phyloP scores from a whole-genome alignment of 2,329 filamentous ascomycete species.

The Chalaropsis thielavioides region DNA sequence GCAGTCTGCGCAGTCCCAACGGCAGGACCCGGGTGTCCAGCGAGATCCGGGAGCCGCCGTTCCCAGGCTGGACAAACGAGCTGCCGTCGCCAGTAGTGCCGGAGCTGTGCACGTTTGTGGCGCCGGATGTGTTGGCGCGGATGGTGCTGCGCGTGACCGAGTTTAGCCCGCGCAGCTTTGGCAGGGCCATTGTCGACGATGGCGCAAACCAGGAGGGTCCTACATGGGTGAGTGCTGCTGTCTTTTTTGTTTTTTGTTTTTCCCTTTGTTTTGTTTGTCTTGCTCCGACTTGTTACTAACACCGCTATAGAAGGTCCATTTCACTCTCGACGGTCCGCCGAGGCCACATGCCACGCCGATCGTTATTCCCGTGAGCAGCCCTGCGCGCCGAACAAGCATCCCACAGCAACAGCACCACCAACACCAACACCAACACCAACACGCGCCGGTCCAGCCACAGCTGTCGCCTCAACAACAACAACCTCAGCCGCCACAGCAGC shows the following conservation, averaged over 20 bases:
- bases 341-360: background rate
- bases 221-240: background rate
- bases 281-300: background rate
- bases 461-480: background rate
- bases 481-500: background rate
- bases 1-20: background rate
- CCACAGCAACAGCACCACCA: background rate
- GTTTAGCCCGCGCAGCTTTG: background rate
- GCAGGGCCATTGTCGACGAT: background rate
- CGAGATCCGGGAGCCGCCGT: background rate
- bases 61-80: background rate
- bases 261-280: too few species aligned
- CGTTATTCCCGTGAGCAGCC: background rate
- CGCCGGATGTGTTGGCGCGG: background rate
- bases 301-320: background rate
- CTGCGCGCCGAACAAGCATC: background rate
- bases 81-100: background rate
- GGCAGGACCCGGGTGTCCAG: background rate
- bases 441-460: background rate
- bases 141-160: background rate
- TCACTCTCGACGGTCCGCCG: background rate
- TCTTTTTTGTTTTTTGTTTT: background rate
- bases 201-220: background rate
- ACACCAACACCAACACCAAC: background rate
- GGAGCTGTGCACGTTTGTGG: background rate